These are phyloP conservation scores for Pseudozyma pruni DNA, from an alignment of 1,284 basidiomycete genomes.

Conservation along the genomic window DNA sequence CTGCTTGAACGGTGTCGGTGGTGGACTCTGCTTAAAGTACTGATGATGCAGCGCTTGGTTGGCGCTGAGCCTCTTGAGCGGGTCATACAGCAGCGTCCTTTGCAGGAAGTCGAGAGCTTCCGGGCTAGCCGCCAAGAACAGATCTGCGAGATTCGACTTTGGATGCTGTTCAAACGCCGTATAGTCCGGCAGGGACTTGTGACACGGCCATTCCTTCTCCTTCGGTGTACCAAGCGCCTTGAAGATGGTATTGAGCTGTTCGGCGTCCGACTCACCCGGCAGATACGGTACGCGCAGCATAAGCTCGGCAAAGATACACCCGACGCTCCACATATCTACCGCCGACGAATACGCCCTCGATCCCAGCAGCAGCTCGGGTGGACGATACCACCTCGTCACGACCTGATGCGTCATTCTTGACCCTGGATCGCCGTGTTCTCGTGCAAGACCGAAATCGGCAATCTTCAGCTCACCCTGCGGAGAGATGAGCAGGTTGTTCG, in stretches of 20 bases:
- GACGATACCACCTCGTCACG: conserved; percentile 96
- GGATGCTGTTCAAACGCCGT: conserved; percentile 72
- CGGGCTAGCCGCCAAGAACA: conserved; percentile 88
- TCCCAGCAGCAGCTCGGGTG: conserved; percentile 90
- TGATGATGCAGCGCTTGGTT: conserved; percentile 57
- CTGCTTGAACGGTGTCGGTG: conserved; percentile 53
- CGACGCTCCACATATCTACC: conserved; percentile 94
- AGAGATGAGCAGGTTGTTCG: conserved; percentile 96
- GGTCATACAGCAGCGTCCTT: conserved; percentile 86
- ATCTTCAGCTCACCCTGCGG: conserved; percentile 92
- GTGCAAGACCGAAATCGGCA: conserved; percentile 97
- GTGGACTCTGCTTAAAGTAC: conserved; percentile 57
- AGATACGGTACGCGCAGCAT: conserved; percentile 94
- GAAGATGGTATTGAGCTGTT: conserved; percentile 93
- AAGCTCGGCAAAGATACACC: conserved; percentile 93
- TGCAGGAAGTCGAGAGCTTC: conserved; percentile 86
- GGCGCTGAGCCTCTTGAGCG: conserved; percentile 82
- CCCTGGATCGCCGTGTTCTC: conserved; percentile 92
- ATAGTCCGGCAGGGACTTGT: conserved; percentile 72
- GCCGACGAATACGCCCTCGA: conserved; percentile 85
- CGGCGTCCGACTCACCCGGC: conserved; percentile 92
- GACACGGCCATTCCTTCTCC: conserved; percentile 94
- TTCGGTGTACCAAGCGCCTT: conserved; percentile 93
- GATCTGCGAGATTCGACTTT: conserved; percentile 80
- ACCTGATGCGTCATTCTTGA: conserved; percentile 98